Evolutionary conservation across 2,329 filamentous ascomycete genomes (phyloP), one percentile per base, ranked within the genome.

Genomic region (Penicillium expansum): DNA sequence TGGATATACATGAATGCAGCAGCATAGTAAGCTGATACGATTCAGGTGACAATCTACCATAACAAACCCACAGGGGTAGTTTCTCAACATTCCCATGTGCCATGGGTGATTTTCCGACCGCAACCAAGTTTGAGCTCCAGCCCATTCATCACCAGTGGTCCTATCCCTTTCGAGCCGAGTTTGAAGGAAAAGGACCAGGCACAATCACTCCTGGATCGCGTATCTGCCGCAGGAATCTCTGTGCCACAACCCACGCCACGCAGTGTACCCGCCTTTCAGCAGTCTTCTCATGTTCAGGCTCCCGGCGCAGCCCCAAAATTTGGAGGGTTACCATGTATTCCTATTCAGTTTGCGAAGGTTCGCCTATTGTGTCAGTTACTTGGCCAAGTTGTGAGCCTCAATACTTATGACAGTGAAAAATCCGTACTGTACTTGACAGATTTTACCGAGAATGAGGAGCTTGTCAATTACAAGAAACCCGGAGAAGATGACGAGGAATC

Each of bases 351-450:
- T 63, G 74, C 91, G 1, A 66, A 75, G 3, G 74, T 81, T 0
- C 71, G 73, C 14, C 77, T 66, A 0, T 95, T 87, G 67, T 85
- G 82, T 65, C 85, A 96, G 68, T 69, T 95, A 1, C 77, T 90
- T 18, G 91, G 83, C 1, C 83, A 92, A 67, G 84, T 96, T 2
- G 82, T 92, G 45, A 86, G 82, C 62, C 76, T 80, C 0, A 83
- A 78, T 62, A 67, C 74, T 14, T 70, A 65, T 27, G 71, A 74
- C 38, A 65, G 63, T 44, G 79, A 82, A 27, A 82, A 74, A 55
- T 74, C 83, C 13, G 83, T 85, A 5, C 62, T 96, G 0, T 92
- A 92, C 78, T 77, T 96, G 18, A 89, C 90, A 0, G 92, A 97
- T 72, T 96, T 92, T 71, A 95, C 91, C 0, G 76, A 83, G 49